Evolutionary conservation across 2,329 filamentous ascomycete species (phyloP).

Genomic region (Ilyonectria destructans): DNA sequence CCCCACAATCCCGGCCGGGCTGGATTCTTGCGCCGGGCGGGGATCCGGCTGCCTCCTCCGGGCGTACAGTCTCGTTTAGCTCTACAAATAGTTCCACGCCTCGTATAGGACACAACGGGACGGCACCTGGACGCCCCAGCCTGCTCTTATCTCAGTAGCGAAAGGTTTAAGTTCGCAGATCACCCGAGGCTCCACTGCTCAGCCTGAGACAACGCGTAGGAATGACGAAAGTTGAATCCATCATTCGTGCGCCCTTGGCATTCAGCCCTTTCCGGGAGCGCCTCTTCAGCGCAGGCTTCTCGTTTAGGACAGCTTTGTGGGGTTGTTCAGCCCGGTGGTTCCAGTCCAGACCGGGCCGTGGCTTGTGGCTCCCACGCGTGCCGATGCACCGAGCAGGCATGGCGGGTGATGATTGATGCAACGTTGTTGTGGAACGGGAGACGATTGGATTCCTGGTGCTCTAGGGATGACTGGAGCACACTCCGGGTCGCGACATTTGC

Average conservation of each 20-base stretch:
- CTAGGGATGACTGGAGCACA: not conserved
- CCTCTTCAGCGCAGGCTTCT: not conserved
- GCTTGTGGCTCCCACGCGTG: conserved; percentile 21
- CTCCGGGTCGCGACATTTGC: not conserved
- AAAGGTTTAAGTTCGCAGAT: conserved; percentile 20
- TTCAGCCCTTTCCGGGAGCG: not conserved
- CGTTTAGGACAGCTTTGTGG: conserved; percentile 16
- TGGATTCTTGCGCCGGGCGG: conserved; percentile 9
- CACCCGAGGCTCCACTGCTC: conserved; percentile 17
- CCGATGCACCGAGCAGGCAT: conserved; percentile 10
- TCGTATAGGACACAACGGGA: conserved; percentile 41
- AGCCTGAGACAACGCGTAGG: not conserved
- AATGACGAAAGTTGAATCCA: conserved; percentile 1
- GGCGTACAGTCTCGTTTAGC: conserved; percentile 23
- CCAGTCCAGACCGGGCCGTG: conserved; percentile 24
- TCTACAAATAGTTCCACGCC: conserved; percentile 35
- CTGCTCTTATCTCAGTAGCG: conserved; percentile 5
- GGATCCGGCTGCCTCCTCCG: conserved; percentile 2
- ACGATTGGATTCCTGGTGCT: conserved; percentile 18
- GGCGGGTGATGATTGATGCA: conserved; percentile 19
- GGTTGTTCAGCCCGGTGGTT: conserved; percentile 9
- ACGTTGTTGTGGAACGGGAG: conserved; percentile 10
- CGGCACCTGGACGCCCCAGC: conserved; percentile 39
- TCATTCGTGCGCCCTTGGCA: not conserved
- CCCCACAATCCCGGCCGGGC: conserved; percentile 12